Evolutionary conservation across 139 green algal species (phyloP), one percentile per base, ranked within the genome.

Genomic region (Chlorella sp.): DNA sequence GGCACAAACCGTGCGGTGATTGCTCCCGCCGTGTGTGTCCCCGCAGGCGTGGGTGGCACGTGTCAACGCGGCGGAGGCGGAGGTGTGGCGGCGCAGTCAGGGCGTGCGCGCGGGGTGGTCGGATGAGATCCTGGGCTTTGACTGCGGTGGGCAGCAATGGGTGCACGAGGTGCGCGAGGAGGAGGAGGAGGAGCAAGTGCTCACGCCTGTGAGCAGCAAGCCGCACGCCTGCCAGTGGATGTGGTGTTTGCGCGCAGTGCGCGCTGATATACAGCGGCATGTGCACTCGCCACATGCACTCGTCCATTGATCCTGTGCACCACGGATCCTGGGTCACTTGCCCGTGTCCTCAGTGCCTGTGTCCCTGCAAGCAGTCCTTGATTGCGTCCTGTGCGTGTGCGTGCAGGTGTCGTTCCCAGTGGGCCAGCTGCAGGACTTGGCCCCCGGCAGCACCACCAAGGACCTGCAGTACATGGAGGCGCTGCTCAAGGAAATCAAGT

Each of bases 61-160:
- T 3, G 89, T 98, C 32, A 99, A 99, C 76, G 27, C 64, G 61
- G 92, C 92, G 33, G 94, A 98, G 81, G 94, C 91, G 1, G 89
- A 93, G 70, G 94, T 89, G 70, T 99, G 95, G 94, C 80, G 77
- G 49, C 80, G 70, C 67, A 82, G 74, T 49, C 42, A 65, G 3
- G 89, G 87, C 29, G 34, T 59, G 14, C 80, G 92, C 0, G 76
- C 93, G 31, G 91, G 88, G 31, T 97, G 85, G 82, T 92, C 82
- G 67, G 92, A 98, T 74, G 76, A 98, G 83, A 90, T 98, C 22
- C 83, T 99, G n/a, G 91, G 91, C 1, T 99, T 99, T 82, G 95
- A 99, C 82, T 99, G 95, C 77, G 95, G 95, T 2, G 95, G 95
- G 1, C 88, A 98, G 85, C 95, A 99, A 84, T 98, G 94, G 93